Conservation (phyloP, 2,329 filamentous ascomycete genomes). For the Fusarium udum region DNA sequence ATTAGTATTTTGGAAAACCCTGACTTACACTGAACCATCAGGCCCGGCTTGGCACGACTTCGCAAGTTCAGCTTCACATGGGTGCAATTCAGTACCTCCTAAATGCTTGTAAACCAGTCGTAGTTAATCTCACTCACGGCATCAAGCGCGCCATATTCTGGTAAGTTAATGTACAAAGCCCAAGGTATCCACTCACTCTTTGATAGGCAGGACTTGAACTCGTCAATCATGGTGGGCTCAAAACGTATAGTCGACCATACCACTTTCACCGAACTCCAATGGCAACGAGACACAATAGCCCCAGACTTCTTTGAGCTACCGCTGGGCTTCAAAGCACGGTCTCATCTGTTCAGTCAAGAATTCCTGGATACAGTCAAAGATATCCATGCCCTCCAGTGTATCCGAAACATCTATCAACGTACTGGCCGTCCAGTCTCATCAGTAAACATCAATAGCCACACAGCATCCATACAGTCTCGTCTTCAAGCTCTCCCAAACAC, state of each 20-base stretch:
- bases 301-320: slow-evolving; percentile 46
- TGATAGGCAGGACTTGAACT: slow-evolving; percentile 55
- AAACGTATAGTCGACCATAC: slow-evolving; percentile 52
- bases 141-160: slow-evolving; percentile 58
- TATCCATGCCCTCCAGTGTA: slow-evolving; percentile 50
- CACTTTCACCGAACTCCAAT: slow-evolving; percentile 54
- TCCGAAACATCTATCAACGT: slow-evolving; percentile 44
- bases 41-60: slow-evolving; percentile 49
- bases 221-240: slow-evolving; percentile 51
- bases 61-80: slow-evolving; percentile 55
- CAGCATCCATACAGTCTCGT: slow-evolving; percentile 54
- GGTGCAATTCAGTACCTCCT: slow-evolving; percentile 50
- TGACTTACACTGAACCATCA: too few species aligned
- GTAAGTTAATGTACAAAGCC: fast-evolving
- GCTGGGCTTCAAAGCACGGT: slow-evolving; percentile 44
- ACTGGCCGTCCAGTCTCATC: slow-evolving; percentile 41
- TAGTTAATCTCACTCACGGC: slow-evolving; percentile 46
- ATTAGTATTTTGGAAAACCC: too few species aligned
- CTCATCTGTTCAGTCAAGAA: slow-evolving; percentile 40
- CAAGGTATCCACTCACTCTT: neutral
- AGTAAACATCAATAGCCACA: slow-evolving; percentile 51
- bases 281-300: slow-evolving; percentile 49
- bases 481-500: slow-evolving; percentile 40
- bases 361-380: slow-evolving; percentile 52
- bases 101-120: slow-evolving; percentile 41